phyloP scores from a whole-genome alignment of 192 early-diverging fungal genomes.

The Backusella tuberculispora region DNA sequence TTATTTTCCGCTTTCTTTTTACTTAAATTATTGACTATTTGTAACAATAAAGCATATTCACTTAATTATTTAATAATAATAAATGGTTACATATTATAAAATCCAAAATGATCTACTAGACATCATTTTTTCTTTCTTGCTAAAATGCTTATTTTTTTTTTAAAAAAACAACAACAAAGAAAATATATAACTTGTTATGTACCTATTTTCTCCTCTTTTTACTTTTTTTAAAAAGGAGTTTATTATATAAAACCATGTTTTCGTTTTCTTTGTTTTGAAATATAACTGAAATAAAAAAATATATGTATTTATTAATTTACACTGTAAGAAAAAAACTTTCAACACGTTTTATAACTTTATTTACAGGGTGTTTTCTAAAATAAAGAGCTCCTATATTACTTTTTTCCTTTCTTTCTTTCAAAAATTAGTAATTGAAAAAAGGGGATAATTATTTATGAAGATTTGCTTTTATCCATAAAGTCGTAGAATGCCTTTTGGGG shows the following conservation, averaged over 20 bases:
- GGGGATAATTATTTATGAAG: not conserved
- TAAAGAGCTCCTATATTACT: not conserved
- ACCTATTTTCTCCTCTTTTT: too few relatives aligned
- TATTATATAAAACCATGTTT: too few relatives aligned
- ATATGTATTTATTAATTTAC: not conserved
- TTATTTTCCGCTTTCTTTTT: too few relatives aligned
- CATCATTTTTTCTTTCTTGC: not conserved
- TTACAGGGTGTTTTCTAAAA: constrained; percentile 9
- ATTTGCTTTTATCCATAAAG: constrained; percentile 55
- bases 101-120: not conserved
- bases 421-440: too few relatives aligned
- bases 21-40: too few relatives aligned
- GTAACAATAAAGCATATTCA: too few relatives aligned
- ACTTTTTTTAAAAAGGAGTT: too few relatives aligned
- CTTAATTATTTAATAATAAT: too few relatives aligned
- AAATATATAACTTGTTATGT: too few relatives aligned
- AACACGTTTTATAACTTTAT: constrained; percentile 5
- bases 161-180: too few relatives aligned
- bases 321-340: not conserved
- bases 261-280: not conserved
- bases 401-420: not conserved
- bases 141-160: too few relatives aligned
- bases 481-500: constrained; percentile 90
- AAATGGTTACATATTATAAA: not conserved
- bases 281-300: not conserved